Evolutionary conservation across 164 flowering plant genomes (phyloP), one percentile per base, ranked within the genome.

Genomic region (Dillenia turbinata): DNA sequence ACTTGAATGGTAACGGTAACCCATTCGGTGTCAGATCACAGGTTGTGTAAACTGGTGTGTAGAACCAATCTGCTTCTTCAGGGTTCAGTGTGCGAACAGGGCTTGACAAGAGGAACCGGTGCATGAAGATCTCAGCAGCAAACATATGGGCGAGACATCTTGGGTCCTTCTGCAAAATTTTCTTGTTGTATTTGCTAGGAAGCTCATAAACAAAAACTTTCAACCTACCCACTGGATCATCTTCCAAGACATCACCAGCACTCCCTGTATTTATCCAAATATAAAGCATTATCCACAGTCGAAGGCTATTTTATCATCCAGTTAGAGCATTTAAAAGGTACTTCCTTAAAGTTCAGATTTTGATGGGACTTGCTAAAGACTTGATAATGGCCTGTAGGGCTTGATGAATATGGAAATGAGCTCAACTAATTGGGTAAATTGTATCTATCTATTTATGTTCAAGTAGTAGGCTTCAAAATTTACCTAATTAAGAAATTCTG

Each of bases 201-300:
- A 93, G 89, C 63, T 93, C 97, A 78, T 93, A 93, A 44, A 93
- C 96, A 78, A 84, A 93, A 55, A 93, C 98, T 73, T 93, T 93
- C 72, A 93, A 69, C 75, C 96, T 83, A 66, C 97, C 98, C 45
- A 93, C 91, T 1, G 97, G 98, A 74, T 93, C 82, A 71, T 93
- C 98, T 68, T 93, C 98, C 84, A 93, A 77, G 53, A 93, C 98
- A 85, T 93, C 98, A 65, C 98, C 97, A 71, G 98, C 98, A 75
- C 97, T 93, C 60, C 98, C 98, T 92, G 50, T 67, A 75, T 47
- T 59, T 10, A 44, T 22, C 40, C 8, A 57, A 69, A 75, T 12
- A 45, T 19, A 60, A 60, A 58, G 47, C 69, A 66, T 26, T 5
- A 17, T 51, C 47, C 40, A 33, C 40, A 5, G 7, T 33, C 40